Evolutionary conservation across 108 stramenopile species (phyloP).

Genomic region (Skeletonema costatum): DNA sequence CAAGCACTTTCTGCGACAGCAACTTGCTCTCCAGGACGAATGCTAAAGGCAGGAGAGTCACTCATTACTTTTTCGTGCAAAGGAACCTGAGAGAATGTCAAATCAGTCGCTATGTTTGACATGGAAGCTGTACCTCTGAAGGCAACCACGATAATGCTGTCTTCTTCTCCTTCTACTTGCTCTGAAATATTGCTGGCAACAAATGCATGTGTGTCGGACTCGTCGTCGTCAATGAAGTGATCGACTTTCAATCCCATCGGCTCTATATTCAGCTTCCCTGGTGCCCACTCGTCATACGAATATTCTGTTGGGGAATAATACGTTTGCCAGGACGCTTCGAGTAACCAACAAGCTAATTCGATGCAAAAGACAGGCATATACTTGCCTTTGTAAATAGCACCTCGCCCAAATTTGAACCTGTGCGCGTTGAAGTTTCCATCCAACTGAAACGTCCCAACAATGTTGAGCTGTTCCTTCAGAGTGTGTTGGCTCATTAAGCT

Average conservation of each 20-base stretch:
- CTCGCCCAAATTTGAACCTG: constrained; percentile 40
- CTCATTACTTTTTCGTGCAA: constrained; percentile 66
- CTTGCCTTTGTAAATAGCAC: constrained; percentile 47
- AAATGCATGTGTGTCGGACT: constrained; percentile 76
- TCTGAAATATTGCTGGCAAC: constrained; percentile 66
- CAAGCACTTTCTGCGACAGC: constrained; percentile 34
- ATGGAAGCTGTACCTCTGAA: constrained; percentile 86
- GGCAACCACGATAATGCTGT: constrained; percentile 86
- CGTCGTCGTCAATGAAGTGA: constrained; percentile 67
- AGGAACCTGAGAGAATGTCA: constrained; percentile 76
- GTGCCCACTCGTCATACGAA: constrained; percentile 50
- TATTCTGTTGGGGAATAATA: constrained; percentile 79
- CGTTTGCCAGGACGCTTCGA: constrained; percentile 91
- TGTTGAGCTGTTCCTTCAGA: constrained; percentile 44
- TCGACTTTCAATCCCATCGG: constrained; percentile 76
- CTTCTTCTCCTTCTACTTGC: constrained; percentile 84
- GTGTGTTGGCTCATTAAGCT: constrained; percentile 47
- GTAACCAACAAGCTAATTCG: constrained; percentile 86
- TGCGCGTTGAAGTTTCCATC: constrained; percentile 30
- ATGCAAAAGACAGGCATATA: constrained; percentile 88
- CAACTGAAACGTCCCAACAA: constrained; percentile 49
- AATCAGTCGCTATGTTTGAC: constrained; percentile 82
- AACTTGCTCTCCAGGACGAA: constrained; percentile 45
- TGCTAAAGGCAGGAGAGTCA: constrained; percentile 52
- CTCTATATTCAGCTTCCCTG: constrained; percentile 75